These are phyloP conservation scores for Phytopythium sindhum DNA, from an alignment of 352 stramenopile genomes.

Conservation along the genomic window DNA sequence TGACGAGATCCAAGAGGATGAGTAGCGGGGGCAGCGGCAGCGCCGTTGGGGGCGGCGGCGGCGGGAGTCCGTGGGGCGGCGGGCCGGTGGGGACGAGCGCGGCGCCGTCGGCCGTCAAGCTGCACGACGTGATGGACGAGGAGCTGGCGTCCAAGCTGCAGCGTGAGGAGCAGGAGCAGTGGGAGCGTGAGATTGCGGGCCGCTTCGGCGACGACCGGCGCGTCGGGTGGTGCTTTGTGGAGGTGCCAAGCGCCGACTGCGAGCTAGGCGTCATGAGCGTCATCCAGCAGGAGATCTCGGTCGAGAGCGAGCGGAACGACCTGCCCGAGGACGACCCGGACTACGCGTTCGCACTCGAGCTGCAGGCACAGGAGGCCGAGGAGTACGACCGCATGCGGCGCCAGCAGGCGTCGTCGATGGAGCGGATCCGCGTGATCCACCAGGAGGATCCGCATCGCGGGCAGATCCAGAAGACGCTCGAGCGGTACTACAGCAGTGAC, in stretches of 20 bases:
- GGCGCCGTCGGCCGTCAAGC: conserved; percentile 32
- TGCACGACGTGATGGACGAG: conserved; percentile 71
- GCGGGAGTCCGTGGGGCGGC: not conserved
- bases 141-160: conserved; percentile 68
- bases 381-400: conserved; percentile 70
- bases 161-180: conserved; percentile 67
- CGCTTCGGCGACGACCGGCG: conserved; percentile 56
- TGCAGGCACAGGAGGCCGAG: conserved; percentile 68
- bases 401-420: conserved; percentile 64
- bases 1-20: conserved; percentile 3
- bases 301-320: conserved; percentile 30
- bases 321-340: conserved; percentile 43
- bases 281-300: conserved; percentile 63
- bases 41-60: not conserved
- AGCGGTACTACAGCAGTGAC: conserved; percentile 43
- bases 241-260: conserved; percentile 51
- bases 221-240: conserved; percentile 70
- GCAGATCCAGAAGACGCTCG: conserved; percentile 41
- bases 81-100: conserved; percentile 13
- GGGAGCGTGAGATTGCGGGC: conserved; percentile 55
- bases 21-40: conserved; percentile 1
- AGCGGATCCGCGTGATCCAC: conserved; percentile 54
- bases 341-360: conserved; percentile 70
- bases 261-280: conserved; percentile 61
- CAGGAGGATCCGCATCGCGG: conserved; percentile 49